Evolutionary conservation across 345 rosid genomes (phyloP).

Genomic region (Sisymbrium altissimum): DNA sequence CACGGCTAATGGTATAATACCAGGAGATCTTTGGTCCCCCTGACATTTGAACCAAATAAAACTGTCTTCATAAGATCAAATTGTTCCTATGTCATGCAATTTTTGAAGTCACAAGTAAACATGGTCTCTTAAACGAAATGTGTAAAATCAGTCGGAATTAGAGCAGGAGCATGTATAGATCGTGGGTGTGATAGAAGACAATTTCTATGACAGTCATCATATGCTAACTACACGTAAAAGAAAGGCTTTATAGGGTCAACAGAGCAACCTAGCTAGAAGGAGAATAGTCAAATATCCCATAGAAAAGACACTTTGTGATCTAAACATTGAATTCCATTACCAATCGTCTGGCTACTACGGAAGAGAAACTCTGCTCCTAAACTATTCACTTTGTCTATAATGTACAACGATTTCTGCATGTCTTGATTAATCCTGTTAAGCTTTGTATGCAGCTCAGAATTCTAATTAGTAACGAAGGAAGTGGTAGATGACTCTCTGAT

Average conservation of each 20-base stretch:
- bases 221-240: neutral
- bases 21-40: conserved; percentile 99
- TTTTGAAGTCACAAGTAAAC: conserved; percentile 1
- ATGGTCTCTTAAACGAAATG: neutral
- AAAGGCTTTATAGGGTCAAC: neutral
- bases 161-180: neutral
- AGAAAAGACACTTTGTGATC: neutral
- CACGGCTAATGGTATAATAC: conserved; percentile 91
- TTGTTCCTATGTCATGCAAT: neutral
- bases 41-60: conserved; percentile 42
- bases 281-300: neutral
- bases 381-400: neutral
- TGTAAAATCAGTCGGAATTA: neutral
- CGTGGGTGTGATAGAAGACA: neutral
- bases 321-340: neutral
- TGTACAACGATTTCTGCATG: neutral
- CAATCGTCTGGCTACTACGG: neutral
- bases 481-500: too few relatives aligned
- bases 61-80: conserved; percentile 12
- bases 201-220: neutral
- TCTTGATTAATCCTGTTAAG: neutral
- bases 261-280: neutral
- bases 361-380: conserved; percentile 1
- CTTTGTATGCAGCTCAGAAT: too few relatives aligned
- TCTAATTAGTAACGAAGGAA: too few relatives aligned